Conservation (phyloP, 2,329 filamentous ascomycete species). For the Colletotrichum falcatum region DNA sequence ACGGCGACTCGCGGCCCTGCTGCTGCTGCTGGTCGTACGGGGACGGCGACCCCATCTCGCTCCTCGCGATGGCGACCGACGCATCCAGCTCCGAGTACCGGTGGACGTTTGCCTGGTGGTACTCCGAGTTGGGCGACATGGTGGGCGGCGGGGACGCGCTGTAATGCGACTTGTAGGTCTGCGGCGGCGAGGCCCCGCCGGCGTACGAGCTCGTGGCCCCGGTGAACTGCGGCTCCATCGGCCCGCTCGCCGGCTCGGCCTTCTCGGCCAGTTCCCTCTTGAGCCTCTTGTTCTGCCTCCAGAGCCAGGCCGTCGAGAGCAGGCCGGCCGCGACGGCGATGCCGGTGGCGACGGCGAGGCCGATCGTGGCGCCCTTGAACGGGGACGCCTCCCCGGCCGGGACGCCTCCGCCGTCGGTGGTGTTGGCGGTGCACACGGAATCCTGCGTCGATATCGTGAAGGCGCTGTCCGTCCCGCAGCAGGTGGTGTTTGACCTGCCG, state of each 20-base stretch:
- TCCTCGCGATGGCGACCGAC: slow-evolving; percentile 33
- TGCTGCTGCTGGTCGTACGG: slow-evolving; percentile 34
- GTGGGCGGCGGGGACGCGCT: slow-evolving; percentile 4
- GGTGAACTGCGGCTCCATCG: slow-evolving; percentile 23
- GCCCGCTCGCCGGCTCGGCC: background rate
- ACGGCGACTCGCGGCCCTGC: slow-evolving; percentile 25
- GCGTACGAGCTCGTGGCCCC: slow-evolving; percentile 17
- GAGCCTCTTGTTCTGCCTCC: slow-evolving; percentile 43
- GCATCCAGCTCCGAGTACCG: slow-evolving; percentile 45
- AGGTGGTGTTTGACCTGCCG: slow-evolving; percentile 46
- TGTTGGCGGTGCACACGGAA: slow-evolving; percentile 40
- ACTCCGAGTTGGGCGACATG: slow-evolving; percentile 24
- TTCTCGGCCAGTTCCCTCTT: slow-evolving; percentile 36
- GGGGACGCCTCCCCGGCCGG: slow-evolving; percentile 2
- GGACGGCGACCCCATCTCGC: slow-evolving; percentile 35
- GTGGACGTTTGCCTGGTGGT: slow-evolving; percentile 33
- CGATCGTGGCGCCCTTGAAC: slow-evolving; percentile 46
- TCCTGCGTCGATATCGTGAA: slow-evolving; percentile 44
- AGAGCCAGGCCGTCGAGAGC: slow-evolving; percentile 42
- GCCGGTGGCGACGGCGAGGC: slow-evolving; percentile 44
- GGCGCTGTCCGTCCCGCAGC: slow-evolving; percentile 46
- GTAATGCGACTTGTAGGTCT: slow-evolving; percentile 28
- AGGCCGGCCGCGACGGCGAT: slow-evolving; percentile 40
- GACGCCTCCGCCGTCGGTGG: slow-evolving; percentile 24
- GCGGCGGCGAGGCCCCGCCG: slow-evolving; percentile 1